Conservation (phyloP, 2,329 filamentous ascomycete genomes). For the Tolypocladium sp. region DNA sequence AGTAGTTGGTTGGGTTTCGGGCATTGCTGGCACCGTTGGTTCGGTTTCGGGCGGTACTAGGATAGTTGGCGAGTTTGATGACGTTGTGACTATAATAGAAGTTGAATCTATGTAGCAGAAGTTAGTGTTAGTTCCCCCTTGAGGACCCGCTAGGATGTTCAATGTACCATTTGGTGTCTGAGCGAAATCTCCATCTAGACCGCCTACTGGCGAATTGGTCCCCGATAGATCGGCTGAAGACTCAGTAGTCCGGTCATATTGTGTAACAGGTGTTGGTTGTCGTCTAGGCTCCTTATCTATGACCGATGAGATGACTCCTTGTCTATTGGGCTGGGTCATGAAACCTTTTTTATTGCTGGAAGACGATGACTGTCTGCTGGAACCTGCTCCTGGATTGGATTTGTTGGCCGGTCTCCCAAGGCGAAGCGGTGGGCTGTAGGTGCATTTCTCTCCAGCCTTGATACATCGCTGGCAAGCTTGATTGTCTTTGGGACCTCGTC, state of each 20-base stretch:
- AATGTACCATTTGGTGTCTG: neutral
- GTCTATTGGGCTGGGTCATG: neutral
- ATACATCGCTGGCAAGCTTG: slow-evolving; percentile 3
- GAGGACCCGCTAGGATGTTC: neutral
- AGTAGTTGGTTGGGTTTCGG: neutral
- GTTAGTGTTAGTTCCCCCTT: neutral
- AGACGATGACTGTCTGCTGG: neutral
- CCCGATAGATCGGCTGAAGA: neutral
- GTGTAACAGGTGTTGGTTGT: neutral
- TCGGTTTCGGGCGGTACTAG: neutral
- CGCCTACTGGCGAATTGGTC: neutral
- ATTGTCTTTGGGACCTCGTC: slow-evolving; percentile 1
- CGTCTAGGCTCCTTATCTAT: neutral
- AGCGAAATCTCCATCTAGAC: neutral
- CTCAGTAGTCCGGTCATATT: neutral
- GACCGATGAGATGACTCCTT: neutral
- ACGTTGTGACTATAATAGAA: neutral
- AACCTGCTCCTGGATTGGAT: neutral
- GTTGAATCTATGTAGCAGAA: neutral
- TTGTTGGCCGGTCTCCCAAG: slow-evolving; percentile 1
- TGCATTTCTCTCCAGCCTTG: slow-evolving; percentile 3
- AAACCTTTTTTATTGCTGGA: neutral
- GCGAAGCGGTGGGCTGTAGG: slow-evolving; percentile 4
- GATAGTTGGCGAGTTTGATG: neutral
- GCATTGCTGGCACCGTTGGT: neutral